Base-by-base conservation (phyloP, 371 early-diverging fungal species). In the Mortierella polycephala region DNA sequence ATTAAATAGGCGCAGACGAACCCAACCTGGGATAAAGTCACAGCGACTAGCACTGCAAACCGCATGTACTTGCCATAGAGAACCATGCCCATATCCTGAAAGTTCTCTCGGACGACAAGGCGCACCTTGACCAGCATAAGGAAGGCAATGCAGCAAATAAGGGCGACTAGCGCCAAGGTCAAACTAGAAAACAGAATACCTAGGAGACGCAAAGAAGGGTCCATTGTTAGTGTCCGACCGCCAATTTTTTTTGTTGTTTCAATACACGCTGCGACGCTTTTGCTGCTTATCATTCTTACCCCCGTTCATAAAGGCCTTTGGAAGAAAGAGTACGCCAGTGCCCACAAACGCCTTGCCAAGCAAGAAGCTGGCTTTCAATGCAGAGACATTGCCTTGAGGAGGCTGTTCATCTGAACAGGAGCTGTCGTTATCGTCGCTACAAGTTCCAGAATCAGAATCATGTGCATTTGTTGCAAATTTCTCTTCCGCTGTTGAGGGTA, bases 271-370 rank as follows among this genome's bases (percentile, higher is more conserved):
- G 30, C 30, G 4, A 30, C 30, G 2, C 30, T 30, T 30, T 30
- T 30, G 4, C 30, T 30, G 30, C 37, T 47, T 20, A 14, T 5
- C 4, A n/a, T 37, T 45, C 57, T 56, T 70, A 46, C 88, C 88
- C 40, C 88, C 88, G 56, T 89, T 87, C 71, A 80, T 88, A 61
- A 88, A 88, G 10, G 88, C 84, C 23, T 82, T 83, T 30, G 88
- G 89, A 37, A 88, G 74, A 57, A 88, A 90, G 50, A 89, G 80
- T 7, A 74, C 66, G 6, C 93, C 93, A 14, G 94, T 93, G 23
- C 93, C 94, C 61, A 94, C 86, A 83, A 94, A 94, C 7, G 93
- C 86, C 74, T 94, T 94, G 40, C 91, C 82, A 16, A 94, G 69
- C 67, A 93, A 80, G 60, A 93, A 90, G 16, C 92, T 88, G 9